Percentiles rank a stretch among this genome's conserved stretches.
Evolutionary conservation across 345 rosid species (phyloP).

Genomic region (Gossypium thurberi): DNA sequence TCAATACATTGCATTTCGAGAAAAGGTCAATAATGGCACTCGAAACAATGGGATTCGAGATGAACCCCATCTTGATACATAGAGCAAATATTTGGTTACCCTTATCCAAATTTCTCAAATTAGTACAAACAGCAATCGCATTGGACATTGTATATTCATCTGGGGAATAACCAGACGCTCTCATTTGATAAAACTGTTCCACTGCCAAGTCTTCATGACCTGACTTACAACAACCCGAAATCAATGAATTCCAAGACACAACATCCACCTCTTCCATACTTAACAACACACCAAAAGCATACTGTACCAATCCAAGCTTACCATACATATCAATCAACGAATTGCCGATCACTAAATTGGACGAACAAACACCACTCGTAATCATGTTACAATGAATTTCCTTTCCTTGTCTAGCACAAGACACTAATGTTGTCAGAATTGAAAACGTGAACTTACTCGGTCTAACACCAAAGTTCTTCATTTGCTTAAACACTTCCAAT

Average conservation of each 20-base stretch:
- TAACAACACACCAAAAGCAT: conserved; percentile 45
- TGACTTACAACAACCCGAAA: conserved; percentile 37
- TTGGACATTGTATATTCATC: conserved; percentile 52
- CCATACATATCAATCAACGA: conserved; percentile 67
- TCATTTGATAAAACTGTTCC: conserved; percentile 42
- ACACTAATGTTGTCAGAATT: conserved; percentile 40
- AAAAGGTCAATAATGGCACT: conserved; percentile 71
- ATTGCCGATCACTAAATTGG: conserved; percentile 56
- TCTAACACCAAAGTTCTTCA: conserved; percentile 38
- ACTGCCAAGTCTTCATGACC: conserved; percentile 43
- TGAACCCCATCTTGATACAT: conserved; percentile 56
- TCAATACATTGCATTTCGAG: conserved; percentile 78
- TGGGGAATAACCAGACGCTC: conserved; percentile 34
- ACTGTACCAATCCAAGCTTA: conserved; percentile 41
- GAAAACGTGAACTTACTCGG: conserved; percentile 57
- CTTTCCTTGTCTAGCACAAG: conserved; percentile 41
- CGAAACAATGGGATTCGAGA: conserved; percentile 53
- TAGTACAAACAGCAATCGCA: conserved; percentile 38
- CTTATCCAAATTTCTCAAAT: conserved; percentile 42
- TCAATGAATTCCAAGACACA: conserved; percentile 68
- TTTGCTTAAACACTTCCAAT: conserved; percentile 36
- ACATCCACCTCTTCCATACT: conserved; percentile 48
- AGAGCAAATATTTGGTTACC: conserved; percentile 67
- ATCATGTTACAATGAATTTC: conserved; percentile 57
- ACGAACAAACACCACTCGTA: conserved; percentile 31